Evolutionary conservation across 202 grass and related monocot genomes (phyloP), one percentile per base, ranked within the genome.

Genomic region (Panicum virgatum): DNA sequence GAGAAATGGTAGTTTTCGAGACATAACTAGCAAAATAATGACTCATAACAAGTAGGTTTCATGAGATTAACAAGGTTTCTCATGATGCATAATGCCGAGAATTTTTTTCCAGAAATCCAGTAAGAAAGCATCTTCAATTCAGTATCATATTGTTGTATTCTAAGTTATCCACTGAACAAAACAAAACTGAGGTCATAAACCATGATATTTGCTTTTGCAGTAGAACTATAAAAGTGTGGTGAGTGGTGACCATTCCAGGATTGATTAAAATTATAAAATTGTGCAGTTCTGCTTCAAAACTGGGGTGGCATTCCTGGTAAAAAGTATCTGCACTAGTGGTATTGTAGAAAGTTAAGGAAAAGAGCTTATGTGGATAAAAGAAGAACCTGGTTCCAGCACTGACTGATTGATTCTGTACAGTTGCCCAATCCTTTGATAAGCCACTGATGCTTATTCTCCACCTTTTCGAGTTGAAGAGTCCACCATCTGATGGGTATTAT

Each of bases 371-470:
- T 60, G 51, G 75, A 80, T 74, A 65, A 68, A 73, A 36, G 26
- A 56, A 76, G 82, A 86, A 89, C 83, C 66, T 78, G 78, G 77
- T 86, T 86, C 83, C 40, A 71, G 36, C 77, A 76, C 71, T 80
- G 44, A 37, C 5, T 54, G 54, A 57, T 9, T 69, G 34, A 84
- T 80, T 67, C 44, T 45, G 20, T 12, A 48, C 25, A 58, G 23
- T 48, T 52, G 46, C 20, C 56, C 12, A 38, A 73, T 84, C 69
- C 64, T 82, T 57, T 40, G 29, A 89, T 82, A 72, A 73, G 65
- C 48, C 18, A 32, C 48, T 20, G 77, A 86, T 86, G 73, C 83
- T 43, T 66, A 86, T 89, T 82, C 79, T 82, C 39, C 48, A 72
- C 48, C 23, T 59, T 67, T 51, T 72, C 14, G 20, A 63, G n/a